A percentile compares a stretch with the other conserved stretches of the same genome.
These are phyloP conservation scores for Lactifluus subvellereus DNA, from an alignment of 768 basidiomycete species.

Conservation along the genomic window DNA sequence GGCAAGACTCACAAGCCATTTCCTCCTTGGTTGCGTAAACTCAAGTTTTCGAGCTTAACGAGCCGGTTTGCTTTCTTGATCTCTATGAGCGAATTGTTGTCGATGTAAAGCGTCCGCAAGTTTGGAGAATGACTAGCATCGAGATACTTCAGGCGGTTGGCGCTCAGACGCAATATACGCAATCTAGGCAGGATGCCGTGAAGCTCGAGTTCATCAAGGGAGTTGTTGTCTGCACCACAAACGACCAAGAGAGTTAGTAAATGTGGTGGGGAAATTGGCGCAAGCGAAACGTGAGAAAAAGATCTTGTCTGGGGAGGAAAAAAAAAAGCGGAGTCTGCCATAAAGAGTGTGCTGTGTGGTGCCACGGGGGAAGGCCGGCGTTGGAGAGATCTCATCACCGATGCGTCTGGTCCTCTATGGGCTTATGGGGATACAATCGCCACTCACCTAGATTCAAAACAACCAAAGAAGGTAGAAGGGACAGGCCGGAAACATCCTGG, in stretches of 20 bases:
- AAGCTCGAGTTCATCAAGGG: slow-evolving; percentile 48
- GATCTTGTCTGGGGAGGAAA: background rate
- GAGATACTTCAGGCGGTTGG: slow-evolving; percentile 68
- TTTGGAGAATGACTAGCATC: slow-evolving; percentile 55
- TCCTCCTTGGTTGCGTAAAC: slow-evolving; percentile 82
- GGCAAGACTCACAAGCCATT: slow-evolving; percentile 59
- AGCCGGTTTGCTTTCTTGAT: slow-evolving; percentile 52
- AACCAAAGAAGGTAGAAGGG: slow-evolving; percentile 53
- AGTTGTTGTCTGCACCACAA: slow-evolving; percentile 60
- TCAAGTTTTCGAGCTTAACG: slow-evolving; percentile 80
- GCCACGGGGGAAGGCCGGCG: slow-evolving; percentile 18
- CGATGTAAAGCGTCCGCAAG: slow-evolving; percentile 87
- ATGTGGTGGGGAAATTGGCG: slow-evolving; percentile 2
- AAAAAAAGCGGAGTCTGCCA: slow-evolving; percentile 19
- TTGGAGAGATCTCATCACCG: slow-evolving; percentile 17
- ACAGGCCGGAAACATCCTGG: slow-evolving; percentile 51
- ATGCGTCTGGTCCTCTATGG: slow-evolving; percentile 1
- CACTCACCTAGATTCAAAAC: slow-evolving; percentile 81
- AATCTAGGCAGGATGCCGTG: slow-evolving; percentile 58
- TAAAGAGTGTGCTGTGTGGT: slow-evolving; percentile 16
- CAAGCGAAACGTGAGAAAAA: slow-evolving; percentile 12
- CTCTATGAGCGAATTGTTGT: slow-evolving; percentile 63
- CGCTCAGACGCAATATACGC: slow-evolving; percentile 79
- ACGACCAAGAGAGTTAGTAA: slow-evolving; percentile 17
- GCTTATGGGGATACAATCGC: slow-evolving; percentile 32